These are phyloP conservation scores for Chionographis japonica DNA, from an alignment of 106 monocot genomes.

Conservation along the genomic window DNA sequence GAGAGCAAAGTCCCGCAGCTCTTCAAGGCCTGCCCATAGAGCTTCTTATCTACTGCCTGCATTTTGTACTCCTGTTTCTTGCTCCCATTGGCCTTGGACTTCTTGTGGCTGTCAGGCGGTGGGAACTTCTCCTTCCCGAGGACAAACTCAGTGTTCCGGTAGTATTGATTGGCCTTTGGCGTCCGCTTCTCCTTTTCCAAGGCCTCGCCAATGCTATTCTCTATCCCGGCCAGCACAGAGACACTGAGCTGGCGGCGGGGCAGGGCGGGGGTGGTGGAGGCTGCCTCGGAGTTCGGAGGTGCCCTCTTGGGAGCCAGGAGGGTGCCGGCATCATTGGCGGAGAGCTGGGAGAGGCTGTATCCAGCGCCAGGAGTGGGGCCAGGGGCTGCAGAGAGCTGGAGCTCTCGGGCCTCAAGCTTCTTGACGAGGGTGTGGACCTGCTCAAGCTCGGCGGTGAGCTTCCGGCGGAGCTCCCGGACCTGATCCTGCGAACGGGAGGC, in stretches of 20 bases:
- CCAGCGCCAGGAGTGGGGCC: background rate
- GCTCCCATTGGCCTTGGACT: slow-evolving; percentile 30
- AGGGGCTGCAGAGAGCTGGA: slow-evolving; percentile 4
- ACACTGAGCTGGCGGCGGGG: slow-evolving; percentile 23
- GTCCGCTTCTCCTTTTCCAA: slow-evolving; percentile 62
- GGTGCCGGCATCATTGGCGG: slow-evolving; percentile 12
- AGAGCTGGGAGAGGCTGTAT: slow-evolving; percentile 27
- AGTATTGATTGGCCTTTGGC: slow-evolving; percentile 60
- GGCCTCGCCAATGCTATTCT: slow-evolving; percentile 20
- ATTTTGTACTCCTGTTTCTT: slow-evolving; percentile 24
- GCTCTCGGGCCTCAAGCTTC: slow-evolving; percentile 22
- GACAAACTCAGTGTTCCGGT: slow-evolving; percentile 48
- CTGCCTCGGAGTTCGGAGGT: background rate
- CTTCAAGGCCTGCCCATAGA: slow-evolving; percentile 33
- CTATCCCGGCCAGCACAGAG: background rate
- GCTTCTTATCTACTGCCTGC: slow-evolving; percentile 3
- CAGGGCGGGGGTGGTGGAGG: background rate
- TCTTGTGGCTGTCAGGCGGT: slow-evolving; percentile 30
- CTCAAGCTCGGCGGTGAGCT: slow-evolving; percentile 36
- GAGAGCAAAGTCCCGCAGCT: slow-evolving; percentile 41
- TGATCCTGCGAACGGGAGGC: slow-evolving; percentile 22
- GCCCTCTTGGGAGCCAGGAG: background rate
- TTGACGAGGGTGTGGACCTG: slow-evolving; percentile 21
- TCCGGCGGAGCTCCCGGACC: slow-evolving; percentile 19
- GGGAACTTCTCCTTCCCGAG: slow-evolving; percentile 56